Base-by-base conservation (phyloP, 805 yeast genomes). In the Pichia deserticola region DNA sequence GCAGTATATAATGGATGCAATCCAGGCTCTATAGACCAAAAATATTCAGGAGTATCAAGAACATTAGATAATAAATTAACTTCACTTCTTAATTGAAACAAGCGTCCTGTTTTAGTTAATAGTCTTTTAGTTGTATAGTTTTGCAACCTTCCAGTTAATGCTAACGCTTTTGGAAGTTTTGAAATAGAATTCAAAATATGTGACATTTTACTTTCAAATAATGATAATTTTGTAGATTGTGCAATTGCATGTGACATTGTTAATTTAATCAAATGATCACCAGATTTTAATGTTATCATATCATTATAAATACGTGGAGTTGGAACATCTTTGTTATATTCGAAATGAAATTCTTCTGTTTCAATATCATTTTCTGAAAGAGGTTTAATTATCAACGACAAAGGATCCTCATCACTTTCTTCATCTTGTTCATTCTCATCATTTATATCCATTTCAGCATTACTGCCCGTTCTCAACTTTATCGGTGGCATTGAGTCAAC, bases 191-290 rank as follows among this genome's bases (percentile, higher is more conserved):
- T 84, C 61, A 93, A 73, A 51, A 86, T 82, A 36, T 82, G 82
- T 12, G 92, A 86, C 83, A 93, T 89, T 57, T 96, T 75, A 39
- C 95, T 86, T 65, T 93, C 99, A 67, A 92, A 93, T 51, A 90
- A 71, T 39, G 96, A 86, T 34, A 93, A 69, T 64, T 90, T 93
- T 1, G 97, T 90, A 55, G 95, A 88, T 66, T 93, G 99, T 0
- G 98, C 97, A 54, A 93, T 88, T 1, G 98, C 96, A 66, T 93
- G 96, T 1, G 97, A 87, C 79, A 93, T 79, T 6, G 97, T 88
- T 50, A 93, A 71, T 62, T 93, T 93, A 58, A 89, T 88, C 60
- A 92, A 75, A 68, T 90, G 97, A 64, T 92, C 97, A 7, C 95
- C 95, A 1, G 92, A 82, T 49, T 93, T 76, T 45, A 93, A 68